Percentiles rank a stretch among this genome's conserved stretches.
These are phyloP conservation scores for Vachellia collinsii DNA, from an alignment of 306 rosid genomes.

Conservation along the genomic window DNA sequence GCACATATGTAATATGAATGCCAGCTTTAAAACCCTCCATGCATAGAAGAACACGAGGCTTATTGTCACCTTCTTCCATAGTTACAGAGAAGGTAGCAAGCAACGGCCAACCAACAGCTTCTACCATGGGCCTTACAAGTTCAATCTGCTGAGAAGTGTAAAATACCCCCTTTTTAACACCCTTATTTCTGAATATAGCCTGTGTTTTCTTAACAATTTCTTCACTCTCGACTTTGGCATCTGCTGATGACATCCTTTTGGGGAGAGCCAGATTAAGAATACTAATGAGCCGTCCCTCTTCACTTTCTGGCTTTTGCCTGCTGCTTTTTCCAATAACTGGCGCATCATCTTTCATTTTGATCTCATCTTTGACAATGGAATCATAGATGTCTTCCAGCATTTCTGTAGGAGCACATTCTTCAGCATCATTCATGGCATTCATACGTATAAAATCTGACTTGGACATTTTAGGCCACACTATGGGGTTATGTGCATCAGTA, in stretches of 20 bases:
- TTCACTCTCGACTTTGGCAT: slow-evolving; percentile 87
- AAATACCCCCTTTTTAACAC: slow-evolving; percentile 87
- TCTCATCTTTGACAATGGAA: slow-evolving; percentile 90
- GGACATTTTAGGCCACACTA: slow-evolving; percentile 99
- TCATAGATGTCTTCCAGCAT: slow-evolving; percentile 92
- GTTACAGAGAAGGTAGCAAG: slow-evolving; percentile 99
- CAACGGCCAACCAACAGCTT: slow-evolving; percentile 99
- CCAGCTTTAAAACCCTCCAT: slow-evolving; percentile 99
- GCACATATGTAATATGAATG: slow-evolving; percentile 84
- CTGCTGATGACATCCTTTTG: slow-evolving; percentile 65
- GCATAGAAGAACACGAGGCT: slow-evolving; percentile 83
- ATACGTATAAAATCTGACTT: slow-evolving; percentile 87
- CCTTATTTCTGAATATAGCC: slow-evolving; percentile 82
- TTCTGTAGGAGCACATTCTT: slow-evolving; percentile 88
- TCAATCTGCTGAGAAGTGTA: slow-evolving; percentile 90
- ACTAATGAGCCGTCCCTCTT: slow-evolving; percentile 90
- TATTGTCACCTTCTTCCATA: slow-evolving; percentile 98
- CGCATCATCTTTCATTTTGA: slow-evolving; percentile 84
- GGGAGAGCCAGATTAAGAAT: slow-evolving; percentile 97
- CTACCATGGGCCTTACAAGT: slow-evolving; percentile 99
- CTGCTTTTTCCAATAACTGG: slow-evolving; percentile 65
- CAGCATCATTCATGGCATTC: slow-evolving; percentile 86
- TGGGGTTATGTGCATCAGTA: slow-evolving; percentile 98
- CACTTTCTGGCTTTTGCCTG: slow-evolving; percentile 75
- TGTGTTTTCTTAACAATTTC: slow-evolving; percentile 93